Percentiles rank a stretch among this genome's conserved stretches.
phyloP scores from a whole-genome alignment of 2,329 filamentous ascomycete species.

The Monosporascus sp. region DNA sequence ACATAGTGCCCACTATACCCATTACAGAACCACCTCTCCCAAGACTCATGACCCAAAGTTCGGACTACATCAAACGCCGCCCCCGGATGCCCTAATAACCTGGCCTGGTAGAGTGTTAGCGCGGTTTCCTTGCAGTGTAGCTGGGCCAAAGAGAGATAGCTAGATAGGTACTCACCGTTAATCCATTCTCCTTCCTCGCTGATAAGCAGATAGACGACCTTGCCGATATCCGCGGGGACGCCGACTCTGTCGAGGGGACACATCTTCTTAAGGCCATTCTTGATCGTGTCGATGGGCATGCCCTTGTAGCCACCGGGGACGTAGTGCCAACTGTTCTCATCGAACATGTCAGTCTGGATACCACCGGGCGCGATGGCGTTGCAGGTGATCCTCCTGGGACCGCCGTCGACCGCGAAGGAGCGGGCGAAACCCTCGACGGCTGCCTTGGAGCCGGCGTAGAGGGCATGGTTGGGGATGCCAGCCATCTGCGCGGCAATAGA shows the following conservation, averaged over 20 bases:
- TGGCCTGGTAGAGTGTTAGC: constrained; percentile 4
- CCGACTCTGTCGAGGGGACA: constrained; percentile 57
- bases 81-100: background rate
- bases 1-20: too few relatives aligned
- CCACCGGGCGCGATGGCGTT: constrained; percentile 69
- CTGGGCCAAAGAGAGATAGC: background rate
- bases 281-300: constrained; percentile 48
- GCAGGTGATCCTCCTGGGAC: constrained; percentile 61
- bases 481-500: constrained; percentile 63
- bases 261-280: constrained; percentile 47
- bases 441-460: constrained; percentile 69
- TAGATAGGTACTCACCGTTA: constrained; percentile 44
- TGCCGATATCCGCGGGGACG: constrained; percentile 52
- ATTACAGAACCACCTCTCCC: too few relatives aligned
- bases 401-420: constrained; percentile 66
- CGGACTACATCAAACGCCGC: background rate
- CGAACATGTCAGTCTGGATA: constrained; percentile 74
- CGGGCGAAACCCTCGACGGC: constrained; percentile 69
- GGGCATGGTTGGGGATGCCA: constrained; percentile 62
- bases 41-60: background rate
- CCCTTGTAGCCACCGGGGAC: constrained; percentile 49
- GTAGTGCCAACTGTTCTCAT: constrained; percentile 63
- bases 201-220: constrained; percentile 50
- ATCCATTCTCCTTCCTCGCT: constrained; percentile 59
- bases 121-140: background rate